Percentiles rank a stretch among this genome's conserved stretches.
These are phyloP conservation scores for Phylloporus gajari DNA, from an alignment of 1,284 basidiomycete genomes.

Conservation along the genomic window DNA sequence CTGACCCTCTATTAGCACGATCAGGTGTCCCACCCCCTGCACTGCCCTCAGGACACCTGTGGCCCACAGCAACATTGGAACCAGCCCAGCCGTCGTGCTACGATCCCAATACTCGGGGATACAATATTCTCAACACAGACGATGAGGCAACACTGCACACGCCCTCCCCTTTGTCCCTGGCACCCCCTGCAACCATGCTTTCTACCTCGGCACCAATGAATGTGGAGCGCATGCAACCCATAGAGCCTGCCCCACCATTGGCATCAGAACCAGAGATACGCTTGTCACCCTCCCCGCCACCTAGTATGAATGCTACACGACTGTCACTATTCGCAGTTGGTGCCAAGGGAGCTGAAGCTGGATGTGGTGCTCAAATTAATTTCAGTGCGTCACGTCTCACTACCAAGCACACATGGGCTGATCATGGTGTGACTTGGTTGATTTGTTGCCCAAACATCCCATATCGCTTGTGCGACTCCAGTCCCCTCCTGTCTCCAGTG, in stretches of 20 bases:
- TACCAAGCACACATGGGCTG: not conserved
- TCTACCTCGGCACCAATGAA: not conserved
- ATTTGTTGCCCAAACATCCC: conserved; percentile 78
- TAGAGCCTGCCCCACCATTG: not conserved
- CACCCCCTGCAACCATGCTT: not conserved
- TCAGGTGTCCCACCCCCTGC: conserved; percentile 19
- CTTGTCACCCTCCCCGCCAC: not conserved
- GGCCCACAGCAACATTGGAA: conserved; percentile 12
- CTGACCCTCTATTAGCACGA: not conserved
- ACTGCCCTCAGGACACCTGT: conserved; percentile 26
- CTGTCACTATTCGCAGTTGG: conserved; percentile 14
- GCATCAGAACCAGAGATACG: not conserved
- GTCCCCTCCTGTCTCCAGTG: conserved; percentile 35
- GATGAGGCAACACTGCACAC: conserved; percentile 5
- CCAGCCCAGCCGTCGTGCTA: conserved; percentile 47
- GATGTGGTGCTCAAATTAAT: conserved; percentile 31
- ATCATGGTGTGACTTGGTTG: conserved; percentile 54
- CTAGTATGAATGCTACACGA: not conserved
- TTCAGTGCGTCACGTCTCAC: conserved; percentile 38
- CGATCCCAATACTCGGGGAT: conserved; percentile 48
- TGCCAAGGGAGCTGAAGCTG: conserved; percentile 4
- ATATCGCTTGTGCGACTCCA: conserved; percentile 67
- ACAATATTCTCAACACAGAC: conserved; percentile 41
- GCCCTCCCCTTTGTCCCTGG: not conserved
- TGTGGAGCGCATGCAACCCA: not conserved